Conservation (phyloP, 2,329 filamentous ascomycete species). For the Pseudogymnoascus sp. region DNA sequence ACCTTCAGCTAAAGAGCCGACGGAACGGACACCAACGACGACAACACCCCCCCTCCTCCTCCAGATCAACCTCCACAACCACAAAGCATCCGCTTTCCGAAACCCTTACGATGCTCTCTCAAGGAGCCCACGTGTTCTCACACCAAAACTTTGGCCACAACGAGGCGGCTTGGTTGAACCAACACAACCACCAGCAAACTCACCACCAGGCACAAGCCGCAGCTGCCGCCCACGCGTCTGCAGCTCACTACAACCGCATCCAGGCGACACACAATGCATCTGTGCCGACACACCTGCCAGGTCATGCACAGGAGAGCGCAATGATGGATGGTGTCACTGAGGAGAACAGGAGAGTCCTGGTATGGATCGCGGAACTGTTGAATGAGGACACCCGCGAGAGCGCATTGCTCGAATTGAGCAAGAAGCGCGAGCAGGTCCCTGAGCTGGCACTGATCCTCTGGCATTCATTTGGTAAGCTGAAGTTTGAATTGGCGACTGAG, state of each 20-base stretch:
- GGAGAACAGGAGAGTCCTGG: conserved; percentile 86
- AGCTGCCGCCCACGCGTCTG: conserved; percentile 24
- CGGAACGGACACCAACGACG: conserved; percentile 1
- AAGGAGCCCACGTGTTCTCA: conserved; percentile 53
- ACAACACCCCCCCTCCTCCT: neutral
- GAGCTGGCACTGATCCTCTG: conserved; percentile 93
- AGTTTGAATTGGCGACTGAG: neutral
- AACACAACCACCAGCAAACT: conserved; percentile 32
- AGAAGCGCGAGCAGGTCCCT: conserved; percentile 96
- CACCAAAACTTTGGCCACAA: conserved; percentile 45
- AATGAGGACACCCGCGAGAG: conserved; percentile 82
- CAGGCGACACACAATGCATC: conserved; percentile 48
- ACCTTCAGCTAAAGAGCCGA: conserved; percentile 6
- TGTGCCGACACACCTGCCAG: conserved; percentile 19
- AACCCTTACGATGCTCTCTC: conserved; percentile 41
- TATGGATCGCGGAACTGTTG: conserved; percentile 84
- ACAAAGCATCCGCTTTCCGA: neutral
- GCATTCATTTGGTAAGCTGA: conserved; percentile 84
- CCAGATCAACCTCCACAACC: neutral
- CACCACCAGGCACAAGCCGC: conserved; percentile 31
- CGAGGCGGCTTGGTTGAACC: conserved; percentile 58
- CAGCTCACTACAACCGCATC: conserved; percentile 62
- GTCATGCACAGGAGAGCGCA: conserved; percentile 44
- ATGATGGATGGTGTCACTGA: conserved; percentile 68
- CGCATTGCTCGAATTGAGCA: conserved; percentile 89